Evolutionary conservation across 2,329 filamentous ascomycete genomes (phyloP).

Genomic region (Harringtonia lauricola): DNA sequence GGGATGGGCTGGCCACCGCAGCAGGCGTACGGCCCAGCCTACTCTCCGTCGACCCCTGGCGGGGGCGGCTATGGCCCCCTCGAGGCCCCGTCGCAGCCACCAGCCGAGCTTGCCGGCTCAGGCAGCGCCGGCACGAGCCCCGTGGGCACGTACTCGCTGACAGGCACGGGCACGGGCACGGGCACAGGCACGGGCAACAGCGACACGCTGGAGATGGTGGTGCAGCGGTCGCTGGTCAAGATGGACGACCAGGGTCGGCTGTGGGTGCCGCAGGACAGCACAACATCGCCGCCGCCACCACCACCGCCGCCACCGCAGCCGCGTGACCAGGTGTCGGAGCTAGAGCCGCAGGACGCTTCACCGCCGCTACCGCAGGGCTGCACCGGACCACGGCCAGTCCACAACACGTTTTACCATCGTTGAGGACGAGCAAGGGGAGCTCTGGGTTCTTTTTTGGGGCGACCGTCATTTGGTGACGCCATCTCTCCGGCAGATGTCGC

Average conservation of each 20-base stretch:
- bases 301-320: slow-evolving; percentile 10
- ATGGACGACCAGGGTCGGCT: slow-evolving; percentile 20
- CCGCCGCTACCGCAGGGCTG: slow-evolving; percentile 7
- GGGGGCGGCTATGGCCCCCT: background rate
- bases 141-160: background rate
- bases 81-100: background rate
- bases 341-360: background rate
- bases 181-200: slow-evolving; percentile 2
- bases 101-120: background rate
- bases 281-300: slow-evolving; percentile 14
- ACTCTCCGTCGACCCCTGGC: background rate
- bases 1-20: background rate
- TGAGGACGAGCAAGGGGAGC: background rate
- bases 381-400: background rate
- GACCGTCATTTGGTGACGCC: too few relatives aligned
- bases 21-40: too few relatives aligned
- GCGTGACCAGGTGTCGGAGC: background rate
- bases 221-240: slow-evolving; percentile 11
- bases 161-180: background rate
- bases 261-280: slow-evolving; percentile 23
- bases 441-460: too few relatives aligned
- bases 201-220: slow-evolving; percentile 4
- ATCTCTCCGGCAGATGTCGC: too few relatives aligned
- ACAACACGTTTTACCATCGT: slow-evolving; percentile 10
- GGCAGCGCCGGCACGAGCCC: background rate